Evolutionary conservation across 2,329 filamentous ascomycete genomes (phyloP).

Genomic region (Triangularia verruculosa): DNA sequence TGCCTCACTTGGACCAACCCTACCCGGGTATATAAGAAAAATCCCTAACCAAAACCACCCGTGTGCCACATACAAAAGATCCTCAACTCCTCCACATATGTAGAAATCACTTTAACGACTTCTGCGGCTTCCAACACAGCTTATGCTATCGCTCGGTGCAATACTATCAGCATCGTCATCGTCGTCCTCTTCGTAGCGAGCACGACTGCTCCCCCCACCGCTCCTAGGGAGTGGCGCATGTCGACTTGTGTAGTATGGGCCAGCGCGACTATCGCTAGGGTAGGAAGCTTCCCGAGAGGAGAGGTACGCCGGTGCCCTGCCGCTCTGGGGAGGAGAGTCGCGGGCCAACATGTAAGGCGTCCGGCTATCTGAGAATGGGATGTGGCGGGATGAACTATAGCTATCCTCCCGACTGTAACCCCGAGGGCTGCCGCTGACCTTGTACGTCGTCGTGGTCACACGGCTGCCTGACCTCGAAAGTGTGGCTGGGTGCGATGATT

Average conservation of each 20-base stretch:
- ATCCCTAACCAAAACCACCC: background rate
- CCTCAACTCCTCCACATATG: background rate
- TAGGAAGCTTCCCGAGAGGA: constrained; percentile 9
- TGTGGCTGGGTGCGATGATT: constrained; percentile 31
- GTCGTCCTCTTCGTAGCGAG: constrained; percentile 28
- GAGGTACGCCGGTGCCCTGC: constrained; percentile 28
- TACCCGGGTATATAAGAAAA: background rate
- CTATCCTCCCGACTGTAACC: constrained; percentile 21
- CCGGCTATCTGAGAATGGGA: constrained; percentile 9
- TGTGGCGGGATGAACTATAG: constrained; percentile 20
- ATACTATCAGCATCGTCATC: constrained; percentile 53
- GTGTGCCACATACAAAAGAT: background rate
- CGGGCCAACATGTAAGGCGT: constrained; percentile 21
- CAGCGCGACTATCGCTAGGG: constrained; percentile 15
- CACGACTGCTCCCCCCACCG: constrained; percentile 39
- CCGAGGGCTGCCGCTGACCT: constrained; percentile 22
- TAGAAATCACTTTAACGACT: constrained; percentile 22
- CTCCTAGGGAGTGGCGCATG: constrained; percentile 40
- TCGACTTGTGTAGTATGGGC: constrained; percentile 18
- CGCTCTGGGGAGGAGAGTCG: constrained; percentile 36
- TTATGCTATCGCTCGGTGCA: constrained; percentile 60
- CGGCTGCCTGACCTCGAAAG: constrained; percentile 35
- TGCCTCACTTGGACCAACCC: background rate
- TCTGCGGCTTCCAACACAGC: constrained; percentile 51
- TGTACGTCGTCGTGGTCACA: constrained; percentile 25